Evolutionary conservation across 2,329 filamentous ascomycete genomes (phyloP), one percentile per base, ranked within the genome.

Genomic region (Ambrosiella xylebori): DNA sequence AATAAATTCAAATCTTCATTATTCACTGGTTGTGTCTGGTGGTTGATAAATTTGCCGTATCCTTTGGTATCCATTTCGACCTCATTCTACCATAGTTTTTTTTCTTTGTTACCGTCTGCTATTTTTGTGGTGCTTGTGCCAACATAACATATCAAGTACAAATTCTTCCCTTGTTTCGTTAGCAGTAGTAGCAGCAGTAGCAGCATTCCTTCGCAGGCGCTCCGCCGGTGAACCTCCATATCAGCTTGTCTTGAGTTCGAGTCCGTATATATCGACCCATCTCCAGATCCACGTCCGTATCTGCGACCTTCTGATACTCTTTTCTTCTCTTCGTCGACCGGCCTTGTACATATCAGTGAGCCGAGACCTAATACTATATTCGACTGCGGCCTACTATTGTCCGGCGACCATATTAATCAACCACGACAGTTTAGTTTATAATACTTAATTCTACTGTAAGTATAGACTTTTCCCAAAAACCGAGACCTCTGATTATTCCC

Each of bases 121-220:
- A 51, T n/a, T 36, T 27, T 36, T 51, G 27, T 51, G 17, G 19
- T 51, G 47, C 47, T 51, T 15, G 58, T 59, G 15, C 54, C 54
- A 59, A 57, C 58, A 59, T 59, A 59, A 54, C 58, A 59, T 56
- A 56, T 53, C 52, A 56, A 59, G 59, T 57, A 54, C 55, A 19
- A 40, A 54, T 57, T 56, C 37, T 57, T 57, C 41, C 40, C 56
- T 57, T 57, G 41, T 53, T 55, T 57, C 27, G 27, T 56, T 56
- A n/a, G 12, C 40, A 35, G 4, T 45, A 54, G 45, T 36, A 37
- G 39, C 36, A 50, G 50, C 41, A 54, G 45, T 36, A 37, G 39
- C 36, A 50, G 50, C 57, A 58, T 58, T 58, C 54, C 41, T 58
- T 49, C 19, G 41, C 19, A 19, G 50, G 51, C 40, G 52, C 39